Percentiles rank a stretch among this genome's conserved stretches.
These are phyloP conservation scores for Erodium maritimum DNA, from an alignment of 345 rosid species.

Conservation along the genomic window DNA sequence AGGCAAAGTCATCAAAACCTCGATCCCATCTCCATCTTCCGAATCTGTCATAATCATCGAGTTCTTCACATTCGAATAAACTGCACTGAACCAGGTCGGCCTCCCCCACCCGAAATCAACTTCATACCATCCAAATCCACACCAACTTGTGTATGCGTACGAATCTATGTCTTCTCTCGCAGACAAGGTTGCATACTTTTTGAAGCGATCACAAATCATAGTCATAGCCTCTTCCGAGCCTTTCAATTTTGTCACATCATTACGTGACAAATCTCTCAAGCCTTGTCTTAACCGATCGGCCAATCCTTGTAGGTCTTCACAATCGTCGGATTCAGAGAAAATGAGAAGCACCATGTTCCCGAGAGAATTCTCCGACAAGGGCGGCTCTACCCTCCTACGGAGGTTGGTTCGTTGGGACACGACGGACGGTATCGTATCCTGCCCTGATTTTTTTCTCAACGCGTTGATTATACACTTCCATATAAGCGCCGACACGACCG, in stretches of 20 bases:
- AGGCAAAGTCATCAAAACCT: slow-evolving; percentile 13
- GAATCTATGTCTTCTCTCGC: neutral
- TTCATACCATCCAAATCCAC: slow-evolving; percentile 10
- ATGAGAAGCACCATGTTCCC: slow-evolving; percentile 4
- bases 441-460: neutral
- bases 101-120: slow-evolving; percentile 23
- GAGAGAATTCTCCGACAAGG: neutral
- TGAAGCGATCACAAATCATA: neutral
- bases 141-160: slow-evolving; percentile 10
- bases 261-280: neutral
- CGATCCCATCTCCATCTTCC: slow-evolving; percentile 9
- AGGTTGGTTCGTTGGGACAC: slow-evolving; percentile 5
- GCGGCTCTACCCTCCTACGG: neutral
- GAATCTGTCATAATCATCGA: slow-evolving; percentile 8
- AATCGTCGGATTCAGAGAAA: neutral
- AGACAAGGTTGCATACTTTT: neutral
- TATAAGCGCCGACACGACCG: slow-evolving; percentile 18
- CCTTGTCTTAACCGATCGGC: neutral
- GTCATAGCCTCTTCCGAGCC: no score
- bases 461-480: slow-evolving; percentile 14
- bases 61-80: neutral
- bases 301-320: no score
- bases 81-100: slow-evolving; percentile 12
- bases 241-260: neutral
- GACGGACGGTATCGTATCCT: slow-evolving; percentile 1